Conservation (phyloP, 306 rosid species). For the Urtica urens region DNA sequence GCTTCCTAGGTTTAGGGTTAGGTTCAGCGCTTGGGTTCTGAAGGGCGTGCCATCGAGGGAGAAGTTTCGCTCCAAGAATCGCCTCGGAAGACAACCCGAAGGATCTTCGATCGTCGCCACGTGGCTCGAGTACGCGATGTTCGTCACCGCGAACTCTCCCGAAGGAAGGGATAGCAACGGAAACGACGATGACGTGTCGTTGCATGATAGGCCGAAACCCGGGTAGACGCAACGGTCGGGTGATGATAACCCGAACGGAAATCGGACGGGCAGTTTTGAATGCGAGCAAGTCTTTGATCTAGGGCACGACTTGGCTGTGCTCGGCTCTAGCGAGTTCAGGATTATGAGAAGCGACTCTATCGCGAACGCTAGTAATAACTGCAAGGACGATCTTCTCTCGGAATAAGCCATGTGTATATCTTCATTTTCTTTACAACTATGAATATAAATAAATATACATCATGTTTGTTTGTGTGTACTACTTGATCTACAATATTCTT, state of each 20-base stretch:
- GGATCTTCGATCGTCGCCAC: background rate
- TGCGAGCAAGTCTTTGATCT: background rate
- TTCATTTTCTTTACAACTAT: too few relatives aligned
- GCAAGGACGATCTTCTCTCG: too few relatives aligned
- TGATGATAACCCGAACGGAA: background rate
- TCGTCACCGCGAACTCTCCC: background rate
- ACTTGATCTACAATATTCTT: too few relatives aligned
- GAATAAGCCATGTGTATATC: too few relatives aligned
- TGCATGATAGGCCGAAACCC: conserved; percentile 1
- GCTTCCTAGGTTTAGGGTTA: background rate
- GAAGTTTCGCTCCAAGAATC: conserved; percentile 7
- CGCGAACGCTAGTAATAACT: too few relatives aligned
- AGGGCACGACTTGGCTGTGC: background rate
- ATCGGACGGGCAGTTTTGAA: background rate
- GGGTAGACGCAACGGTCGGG: background rate
- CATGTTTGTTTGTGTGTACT: too few relatives aligned
- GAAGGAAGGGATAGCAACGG: background rate
- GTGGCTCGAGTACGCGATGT: background rate
- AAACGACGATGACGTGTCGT: background rate
- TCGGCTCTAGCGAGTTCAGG: too few relatives aligned
- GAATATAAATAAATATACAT: too few relatives aligned
- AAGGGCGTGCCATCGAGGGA: conserved; percentile 19
- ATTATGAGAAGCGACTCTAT: too few relatives aligned
- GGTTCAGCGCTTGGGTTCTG: conserved; percentile 8
- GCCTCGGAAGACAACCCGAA: conserved; percentile 7